A percentile compares a stretch with the other conserved stretches of the same genome.
These are phyloP conservation scores for Populus tomentosa DNA, from an alignment of 441 rosid genomes.

Conservation along the genomic window DNA sequence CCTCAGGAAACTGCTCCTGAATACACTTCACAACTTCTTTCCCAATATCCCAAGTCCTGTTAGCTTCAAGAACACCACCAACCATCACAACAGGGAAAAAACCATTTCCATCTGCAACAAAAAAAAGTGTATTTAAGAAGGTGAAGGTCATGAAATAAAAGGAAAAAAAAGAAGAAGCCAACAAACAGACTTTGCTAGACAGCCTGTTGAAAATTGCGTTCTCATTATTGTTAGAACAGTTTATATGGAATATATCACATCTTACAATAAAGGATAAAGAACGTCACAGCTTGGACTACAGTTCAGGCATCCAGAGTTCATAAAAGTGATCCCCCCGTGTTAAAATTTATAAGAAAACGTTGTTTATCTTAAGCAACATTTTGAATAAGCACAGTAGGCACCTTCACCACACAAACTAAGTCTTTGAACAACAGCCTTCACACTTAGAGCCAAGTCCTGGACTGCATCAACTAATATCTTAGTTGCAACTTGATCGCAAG, in stretches of 20 bases:
- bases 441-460: constrained; percentile 55
- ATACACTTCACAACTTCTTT: constrained; percentile 49
- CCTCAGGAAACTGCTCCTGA: constrained; percentile 44
- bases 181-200: not conserved
- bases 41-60: constrained; percentile 61
- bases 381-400: constrained; percentile 6
- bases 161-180: not conserved
- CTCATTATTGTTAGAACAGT: not conserved
- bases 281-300: not conserved
- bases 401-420: constrained; percentile 61
- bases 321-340: not conserved
- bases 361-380: not conserved
- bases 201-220: not conserved
- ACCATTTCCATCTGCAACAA: constrained; percentile 45
- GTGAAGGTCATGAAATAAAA: not conserved
- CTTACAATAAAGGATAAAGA: not conserved
- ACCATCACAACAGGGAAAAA: constrained; percentile 66
- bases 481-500: constrained; percentile 59
- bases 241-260: not conserved
- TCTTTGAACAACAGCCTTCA: constrained; percentile 60
- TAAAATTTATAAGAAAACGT: not conserved
- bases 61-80: constrained; percentile 66
- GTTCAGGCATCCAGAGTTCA: not conserved
- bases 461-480: constrained; percentile 48
- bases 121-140: not conserved